These are phyloP conservation scores for Oryza meyeriana DNA, from an alignment of 176 grass and related monocot genomes.

Conservation along the genomic window DNA sequence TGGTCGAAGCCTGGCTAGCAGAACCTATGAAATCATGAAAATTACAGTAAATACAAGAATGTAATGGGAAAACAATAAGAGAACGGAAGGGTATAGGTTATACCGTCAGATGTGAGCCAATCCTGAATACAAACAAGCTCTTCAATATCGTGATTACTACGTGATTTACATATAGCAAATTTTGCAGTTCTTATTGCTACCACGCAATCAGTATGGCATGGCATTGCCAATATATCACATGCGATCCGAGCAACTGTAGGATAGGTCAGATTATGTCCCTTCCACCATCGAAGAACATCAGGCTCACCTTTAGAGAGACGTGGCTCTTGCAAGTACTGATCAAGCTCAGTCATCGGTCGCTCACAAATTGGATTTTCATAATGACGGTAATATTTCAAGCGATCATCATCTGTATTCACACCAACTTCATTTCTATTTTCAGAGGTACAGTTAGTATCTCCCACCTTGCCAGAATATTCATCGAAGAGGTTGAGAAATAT, in stretches of 20 bases:
- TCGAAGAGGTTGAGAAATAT: neutral
- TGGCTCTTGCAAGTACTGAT: constrained; percentile 26
- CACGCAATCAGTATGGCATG: neutral
- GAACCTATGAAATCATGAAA: neutral
- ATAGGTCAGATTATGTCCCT: constrained; percentile 15
- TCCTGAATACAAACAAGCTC: constrained; percentile 23
- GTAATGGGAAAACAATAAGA: neutral
- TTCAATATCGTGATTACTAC: neutral
- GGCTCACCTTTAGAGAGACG: neutral
- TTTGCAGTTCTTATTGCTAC: constrained; percentile 24
- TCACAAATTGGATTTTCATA: neutral
- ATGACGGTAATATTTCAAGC: neutral
- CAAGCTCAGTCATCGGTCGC: constrained; percentile 27
- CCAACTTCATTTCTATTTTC: constrained; percentile 2
- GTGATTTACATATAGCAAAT: neutral
- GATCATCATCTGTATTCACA: neutral
- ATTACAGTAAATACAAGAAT: neutral
- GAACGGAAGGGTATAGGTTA: neutral
- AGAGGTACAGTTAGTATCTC: neutral
- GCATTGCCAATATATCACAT: constrained; percentile 29
- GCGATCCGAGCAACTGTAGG: constrained; percentile 30
- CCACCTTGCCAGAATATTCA: neutral
- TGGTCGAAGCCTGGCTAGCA: neutral
- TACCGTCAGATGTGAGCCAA: constrained; percentile 27
- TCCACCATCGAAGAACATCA: constrained; percentile 40